Percentiles rank a stretch among this genome's conserved stretches.
Evolutionary conservation across 2,329 filamentous ascomycete genomes (phyloP).

Genomic region (Aspergillus tamarii): DNA sequence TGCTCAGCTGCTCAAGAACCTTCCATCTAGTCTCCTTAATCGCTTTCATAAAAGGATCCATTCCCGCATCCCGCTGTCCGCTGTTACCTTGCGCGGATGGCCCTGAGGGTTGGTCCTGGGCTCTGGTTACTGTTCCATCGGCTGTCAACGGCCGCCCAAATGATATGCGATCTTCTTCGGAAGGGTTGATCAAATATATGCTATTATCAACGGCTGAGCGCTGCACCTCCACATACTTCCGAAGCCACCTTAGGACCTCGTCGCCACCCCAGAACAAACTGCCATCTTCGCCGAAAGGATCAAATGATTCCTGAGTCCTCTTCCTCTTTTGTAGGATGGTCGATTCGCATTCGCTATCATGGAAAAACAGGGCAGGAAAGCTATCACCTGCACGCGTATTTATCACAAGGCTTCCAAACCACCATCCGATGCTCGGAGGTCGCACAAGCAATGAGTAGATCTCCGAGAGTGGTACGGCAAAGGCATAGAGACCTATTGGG

Average conservation of each 20-base stretch:
- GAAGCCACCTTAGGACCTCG: constrained; percentile 89
- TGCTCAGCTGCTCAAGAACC: constrained; percentile 93
- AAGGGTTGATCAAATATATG: constrained; percentile 88
- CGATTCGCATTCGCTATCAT: constrained; percentile 94
- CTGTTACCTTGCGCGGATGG: constrained; percentile 34
- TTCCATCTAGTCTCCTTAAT: constrained; percentile 96
- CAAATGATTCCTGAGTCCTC: constrained; percentile 79
- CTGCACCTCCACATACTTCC: constrained; percentile 80
- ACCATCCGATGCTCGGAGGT: constrained; percentile 94
- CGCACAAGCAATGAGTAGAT: constrained; percentile 90
- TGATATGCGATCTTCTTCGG: constrained; percentile 76
- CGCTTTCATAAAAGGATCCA: constrained; percentile 92
- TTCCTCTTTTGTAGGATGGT: constrained; percentile 94
- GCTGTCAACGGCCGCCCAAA: constrained; percentile 63
- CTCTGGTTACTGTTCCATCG: constrained; percentile 44
- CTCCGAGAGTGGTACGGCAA: constrained; percentile 85
- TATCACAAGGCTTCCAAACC: constrained; percentile 94
- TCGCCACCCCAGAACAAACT: constrained; percentile 95
- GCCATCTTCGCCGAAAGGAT: constrained; percentile 83
- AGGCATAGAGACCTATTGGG: constrained; percentile 79
- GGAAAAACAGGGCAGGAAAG: constrained; percentile 95
- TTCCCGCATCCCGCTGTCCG: constrained; percentile 65
- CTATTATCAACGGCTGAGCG: constrained; percentile 84
- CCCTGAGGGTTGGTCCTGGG: constrained; percentile 38
- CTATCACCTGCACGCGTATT: constrained; percentile 89